phyloP scores from a whole-genome alignment of 176 grass and related monocot species.

The Carex scoparia region DNA sequence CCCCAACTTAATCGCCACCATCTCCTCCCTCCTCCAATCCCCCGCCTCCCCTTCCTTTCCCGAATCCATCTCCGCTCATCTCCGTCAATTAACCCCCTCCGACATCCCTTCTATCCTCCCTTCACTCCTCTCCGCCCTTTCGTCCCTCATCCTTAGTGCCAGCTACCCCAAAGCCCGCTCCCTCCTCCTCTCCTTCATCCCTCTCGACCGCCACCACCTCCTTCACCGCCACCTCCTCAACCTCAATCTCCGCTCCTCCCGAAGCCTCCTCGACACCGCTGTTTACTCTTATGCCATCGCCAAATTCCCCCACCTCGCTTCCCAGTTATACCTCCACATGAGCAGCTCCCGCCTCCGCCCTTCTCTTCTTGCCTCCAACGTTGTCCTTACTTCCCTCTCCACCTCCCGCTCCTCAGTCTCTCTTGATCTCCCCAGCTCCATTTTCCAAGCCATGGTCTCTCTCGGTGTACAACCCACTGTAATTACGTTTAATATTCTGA shows the following conservation, averaged over 20 bases:
- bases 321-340: slow-evolving; percentile 60
- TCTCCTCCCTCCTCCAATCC: slow-evolving; percentile 32
- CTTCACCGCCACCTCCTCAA: slow-evolving; percentile 71
- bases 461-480: slow-evolving; percentile 56
- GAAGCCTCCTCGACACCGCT: slow-evolving; percentile 47
- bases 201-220: slow-evolving; percentile 50
- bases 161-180: slow-evolving; percentile 32
- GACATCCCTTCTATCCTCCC: slow-evolving; percentile 40
- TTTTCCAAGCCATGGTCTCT: slow-evolving; percentile 57
- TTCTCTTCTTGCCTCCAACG: slow-evolving; percentile 56
- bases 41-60: slow-evolving; percentile 45
- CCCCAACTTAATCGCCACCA: slow-evolving; percentile 29
- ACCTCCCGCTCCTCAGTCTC: slow-evolving; percentile 37
- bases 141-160: slow-evolving; percentile 41
- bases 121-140: slow-evolving; percentile 43
- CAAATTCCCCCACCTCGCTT: slow-evolving; percentile 53
- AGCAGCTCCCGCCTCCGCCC: slow-evolving; percentile 54
- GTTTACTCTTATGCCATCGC: slow-evolving; percentile 51
- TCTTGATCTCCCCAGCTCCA: slow-evolving; percentile 32
- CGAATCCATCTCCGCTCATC: slow-evolving; percentile 31
- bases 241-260: slow-evolving; percentile 20
- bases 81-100: slow-evolving; percentile 37
- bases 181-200: slow-evolving; percentile 68
- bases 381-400: slow-evolving; percentile 53
- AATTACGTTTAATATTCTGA: slow-evolving; percentile 81